phyloP scores from a whole-genome alignment of 192 early-diverging fungal species.

The Coemansia sp. region DNA sequence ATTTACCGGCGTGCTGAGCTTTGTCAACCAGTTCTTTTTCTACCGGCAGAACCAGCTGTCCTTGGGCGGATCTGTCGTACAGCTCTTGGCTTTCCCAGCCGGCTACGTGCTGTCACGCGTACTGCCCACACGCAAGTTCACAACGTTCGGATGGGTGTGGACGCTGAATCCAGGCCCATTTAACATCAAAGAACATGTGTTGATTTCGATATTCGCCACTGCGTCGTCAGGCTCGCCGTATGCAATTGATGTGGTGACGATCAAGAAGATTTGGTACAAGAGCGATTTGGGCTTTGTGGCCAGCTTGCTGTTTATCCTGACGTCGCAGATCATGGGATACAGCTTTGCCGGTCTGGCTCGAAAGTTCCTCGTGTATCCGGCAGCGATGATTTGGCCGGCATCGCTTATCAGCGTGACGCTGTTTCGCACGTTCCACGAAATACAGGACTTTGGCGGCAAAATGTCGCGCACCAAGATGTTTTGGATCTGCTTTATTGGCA shows the following conservation, averaged over 20 bases:
- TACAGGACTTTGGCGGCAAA: slow-evolving; percentile 47
- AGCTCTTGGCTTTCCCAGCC: slow-evolving; percentile 72
- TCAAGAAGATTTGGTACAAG: slow-evolving; percentile 67
- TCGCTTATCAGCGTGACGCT: slow-evolving; percentile 73
- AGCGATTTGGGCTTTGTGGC: slow-evolving; percentile 62
- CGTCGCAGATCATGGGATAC: slow-evolving; percentile 67
- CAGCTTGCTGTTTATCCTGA: slow-evolving; percentile 64
- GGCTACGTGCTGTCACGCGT: slow-evolving; percentile 64
- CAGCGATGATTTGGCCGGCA: slow-evolving; percentile 85
- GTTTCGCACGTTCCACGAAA: slow-evolving; percentile 74
- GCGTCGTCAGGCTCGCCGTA: slow-evolving; percentile 68
- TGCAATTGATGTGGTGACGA: slow-evolving; percentile 72
- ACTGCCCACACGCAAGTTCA: slow-evolving; percentile 56
- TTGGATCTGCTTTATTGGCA: slow-evolving; percentile 44
- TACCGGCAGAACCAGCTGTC: slow-evolving; percentile 80
- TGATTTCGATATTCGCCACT: slow-evolving; percentile 75
- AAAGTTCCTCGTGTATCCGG: slow-evolving; percentile 79
- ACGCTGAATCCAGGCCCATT: slow-evolving; percentile 85
- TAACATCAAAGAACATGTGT: slow-evolving; percentile 84
- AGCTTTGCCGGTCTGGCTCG: slow-evolving; percentile 70
- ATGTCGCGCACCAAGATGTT: slow-evolving; percentile 55
- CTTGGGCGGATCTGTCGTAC: slow-evolving; percentile 66
- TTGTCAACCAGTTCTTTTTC: slow-evolving; percentile 82
- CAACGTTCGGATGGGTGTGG: slow-evolving; percentile 54
- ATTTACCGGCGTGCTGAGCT: slow-evolving; percentile 61